Base-by-base conservation (phyloP, 768 basidiomycete species). In the Leccinum boreale region DNA sequence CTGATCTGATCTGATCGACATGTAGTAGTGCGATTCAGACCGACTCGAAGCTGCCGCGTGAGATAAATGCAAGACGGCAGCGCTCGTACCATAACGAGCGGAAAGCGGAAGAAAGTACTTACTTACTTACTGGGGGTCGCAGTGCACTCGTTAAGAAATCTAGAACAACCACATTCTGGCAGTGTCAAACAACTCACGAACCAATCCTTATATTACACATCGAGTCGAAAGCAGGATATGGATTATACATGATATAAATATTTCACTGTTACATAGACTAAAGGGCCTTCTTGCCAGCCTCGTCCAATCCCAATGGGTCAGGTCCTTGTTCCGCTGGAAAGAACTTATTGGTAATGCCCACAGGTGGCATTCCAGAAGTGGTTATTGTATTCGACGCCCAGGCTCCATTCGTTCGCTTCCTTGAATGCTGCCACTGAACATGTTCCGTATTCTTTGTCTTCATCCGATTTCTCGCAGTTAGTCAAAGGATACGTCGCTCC, bases 321-420 rank as follows among this genome's bases (percentile, higher is more conserved):
- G 29, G 10, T 33, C 31, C 5, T 33, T 33, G 31, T 33, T 31
- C 29, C 4, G 31, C 12, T 33, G 31, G 2, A 33, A 33, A 12
- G 12, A 33, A 1, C 31, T 33, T 12, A 33, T 0, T 33, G 12
- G 2, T 33, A 12, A 39, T 17, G 8, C 17, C 45, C 45, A 33
- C 77, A 78, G 14, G 74, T 71, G 48, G 69, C 64, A 23, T 77
- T 75, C 77, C 77, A 77, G 28, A 64, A 46, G 21, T 62, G 51
- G 48, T 67, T 67, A 14, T 70, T 67, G 64, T 72, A 78, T 44
- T 58, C 53, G 17, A 72, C 60, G 15, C 23, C 23, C 26, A 64
- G 58, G 55, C 62, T 70, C 52, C 55, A 68, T 24, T 49, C 45
- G 39, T 76, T 71, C 46, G 68, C 65, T 46, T 52, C 50, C 45